Evolutionary conservation across 1,284 basidiomycete genomes (phyloP), one percentile per base, ranked within the genome.

Genomic region (Mixia osmundae): DNA sequence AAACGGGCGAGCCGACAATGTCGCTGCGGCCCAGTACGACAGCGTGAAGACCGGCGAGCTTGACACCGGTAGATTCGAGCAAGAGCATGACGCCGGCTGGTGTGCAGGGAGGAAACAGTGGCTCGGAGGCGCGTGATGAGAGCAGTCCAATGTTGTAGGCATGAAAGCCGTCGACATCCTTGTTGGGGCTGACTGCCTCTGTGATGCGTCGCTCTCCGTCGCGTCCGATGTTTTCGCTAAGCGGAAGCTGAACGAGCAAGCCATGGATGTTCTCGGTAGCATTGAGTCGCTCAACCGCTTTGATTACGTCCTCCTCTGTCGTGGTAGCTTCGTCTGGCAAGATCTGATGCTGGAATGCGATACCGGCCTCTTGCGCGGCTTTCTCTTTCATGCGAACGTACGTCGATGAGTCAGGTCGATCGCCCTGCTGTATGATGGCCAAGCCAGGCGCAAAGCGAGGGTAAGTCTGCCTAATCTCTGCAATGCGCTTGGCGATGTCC

Each of bases 91-190:
- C 75, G 23, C 82, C 91, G 18, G 83, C 73, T 1, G 91, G 91
- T 7, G 91, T 99, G 63, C 91, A 97, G 16, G 91, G 89, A 7
- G 72, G 65, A 59, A 95, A 95, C 41, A 89, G 66, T 20, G 91
- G 91, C 20, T 72, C 71, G 21, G 78, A 74, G 31, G 85, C 78
- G 48, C 85, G 75, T 41, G 83, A 91, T 31, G 77, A 75, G 33
- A 99, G 68, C 49, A 85, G 76, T 20, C 91, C 91, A 48, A 97
- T 95, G 61, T 97, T 99, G 59, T 94, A 89, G 5, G 89, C 83
- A 62, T 95, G 85, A 66, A 99, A 99, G 35, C 79, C 91, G 58
- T 99, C 91, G 41, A 97, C 78, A 51, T 99, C 91, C 62, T 99
- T 99, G 54, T 73, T 67, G 11, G 85, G 82, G 44, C 71, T 75